Evolutionary conservation across 1,284 basidiomycete species (phyloP).

Genomic region (Leucoagaricus sp.): DNA sequence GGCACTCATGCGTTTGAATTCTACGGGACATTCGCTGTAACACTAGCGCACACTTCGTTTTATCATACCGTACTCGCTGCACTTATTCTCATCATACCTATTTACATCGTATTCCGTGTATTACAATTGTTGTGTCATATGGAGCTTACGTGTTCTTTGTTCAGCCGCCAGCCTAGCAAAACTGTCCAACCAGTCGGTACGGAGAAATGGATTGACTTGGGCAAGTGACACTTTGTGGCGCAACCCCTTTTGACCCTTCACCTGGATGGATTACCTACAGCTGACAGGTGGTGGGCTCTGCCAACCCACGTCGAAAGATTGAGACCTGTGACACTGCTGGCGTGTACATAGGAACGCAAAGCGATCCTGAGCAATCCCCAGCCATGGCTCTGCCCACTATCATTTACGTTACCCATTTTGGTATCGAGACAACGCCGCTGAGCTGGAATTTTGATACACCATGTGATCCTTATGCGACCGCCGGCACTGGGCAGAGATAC

Average conservation of each 20-base stretch:
- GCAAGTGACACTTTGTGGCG: slow-evolving; percentile 16
- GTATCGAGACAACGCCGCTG: slow-evolving; percentile 2
- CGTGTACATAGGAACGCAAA: slow-evolving; percentile 4
- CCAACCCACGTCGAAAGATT: slow-evolving; percentile 1
- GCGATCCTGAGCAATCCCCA: neutral
- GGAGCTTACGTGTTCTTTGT: slow-evolving; percentile 1
- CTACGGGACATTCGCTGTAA: slow-evolving; percentile 13
- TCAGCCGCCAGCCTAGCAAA: neutral
- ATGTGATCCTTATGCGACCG: slow-evolving; percentile 1
- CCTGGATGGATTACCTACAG: neutral
- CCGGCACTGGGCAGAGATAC: too few species aligned
- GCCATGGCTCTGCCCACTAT: slow-evolving; percentile 6
- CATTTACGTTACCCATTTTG: neutral
- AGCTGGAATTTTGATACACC: neutral
- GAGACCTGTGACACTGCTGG: slow-evolving; percentile 5
- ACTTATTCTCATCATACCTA: slow-evolving; percentile 14
- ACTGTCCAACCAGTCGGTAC: neutral
- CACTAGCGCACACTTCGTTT: neutral
- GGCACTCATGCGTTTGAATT: slow-evolving; percentile 48
- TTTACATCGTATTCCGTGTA: slow-evolving; percentile 7
- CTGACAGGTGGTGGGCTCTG: neutral
- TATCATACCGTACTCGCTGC: neutral
- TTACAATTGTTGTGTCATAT: slow-evolving; percentile 5
- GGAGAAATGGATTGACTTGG: slow-evolving; percentile 9
- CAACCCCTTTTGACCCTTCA: slow-evolving; percentile 3